These are phyloP conservation scores for Monascus purpureus DNA, from an alignment of 495 filamentous ascomycete genomes.

Conservation along the genomic window DNA sequence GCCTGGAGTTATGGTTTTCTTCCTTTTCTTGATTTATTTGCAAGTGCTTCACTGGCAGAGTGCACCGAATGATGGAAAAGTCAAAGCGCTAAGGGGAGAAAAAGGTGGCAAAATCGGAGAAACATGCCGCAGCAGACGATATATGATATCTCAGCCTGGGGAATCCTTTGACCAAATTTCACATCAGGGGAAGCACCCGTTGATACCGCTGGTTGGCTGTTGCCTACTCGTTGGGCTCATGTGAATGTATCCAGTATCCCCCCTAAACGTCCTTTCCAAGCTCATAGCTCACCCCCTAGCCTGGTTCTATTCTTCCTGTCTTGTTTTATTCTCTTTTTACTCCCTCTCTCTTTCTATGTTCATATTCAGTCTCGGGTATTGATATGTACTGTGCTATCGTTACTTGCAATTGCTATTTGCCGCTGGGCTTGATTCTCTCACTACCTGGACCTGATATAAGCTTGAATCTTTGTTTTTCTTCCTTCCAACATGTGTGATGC, in stretches of 20 bases:
- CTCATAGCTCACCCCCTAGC: too few relatives aligned
- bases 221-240: too few relatives aligned
- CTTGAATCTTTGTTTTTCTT: not conserved
- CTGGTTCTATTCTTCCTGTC: conserved; percentile 2
- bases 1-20: conserved; percentile 27
- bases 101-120: not conserved
- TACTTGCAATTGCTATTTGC: not conserved
- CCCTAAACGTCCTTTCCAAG: too few relatives aligned
- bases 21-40: conserved; percentile 7
- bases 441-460: too few relatives aligned
- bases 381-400: too few relatives aligned
- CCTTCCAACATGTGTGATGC: not conserved
- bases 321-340: conserved; percentile 2
- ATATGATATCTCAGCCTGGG: too few relatives aligned
- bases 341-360: conserved; percentile 1
- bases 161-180: too few relatives aligned
- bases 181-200: too few relatives aligned
- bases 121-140: too few relatives aligned
- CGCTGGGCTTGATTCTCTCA: not conserved
- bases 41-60: conserved; percentile 2
- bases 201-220: too few relatives aligned
- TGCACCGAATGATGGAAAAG: conserved; percentile 15
- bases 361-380: not conserved
- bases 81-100: conserved; percentile 1
- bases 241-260: too few relatives aligned